These are phyloP conservation scores for Fraxinus cuspidata DNA, from an alignment of 257 asterid species.

Conservation along the genomic window DNA sequence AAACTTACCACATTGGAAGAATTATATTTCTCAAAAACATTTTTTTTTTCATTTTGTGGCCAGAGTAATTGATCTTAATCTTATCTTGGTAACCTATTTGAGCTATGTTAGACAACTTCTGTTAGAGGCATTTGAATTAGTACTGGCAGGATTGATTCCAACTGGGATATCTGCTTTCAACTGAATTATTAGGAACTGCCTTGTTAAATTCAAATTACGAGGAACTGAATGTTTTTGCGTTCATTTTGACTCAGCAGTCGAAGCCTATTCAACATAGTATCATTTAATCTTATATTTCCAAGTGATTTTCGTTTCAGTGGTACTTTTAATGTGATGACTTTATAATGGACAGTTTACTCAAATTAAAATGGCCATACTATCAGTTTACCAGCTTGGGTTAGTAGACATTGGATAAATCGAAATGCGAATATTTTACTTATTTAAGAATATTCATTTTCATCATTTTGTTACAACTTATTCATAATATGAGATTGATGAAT, in stretches of 20 bases:
- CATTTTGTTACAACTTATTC: neutral
- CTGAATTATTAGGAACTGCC: neutral
- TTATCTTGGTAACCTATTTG: neutral
- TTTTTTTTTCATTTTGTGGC: neutral
- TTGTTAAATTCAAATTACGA: neutral
- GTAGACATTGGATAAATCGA: neutral
- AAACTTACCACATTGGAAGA: neutral
- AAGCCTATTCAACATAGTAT: neutral
- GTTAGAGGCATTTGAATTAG: neutral
- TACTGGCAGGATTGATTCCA: no score
- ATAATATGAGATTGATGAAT: neutral
- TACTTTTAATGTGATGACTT: no score
- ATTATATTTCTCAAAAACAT: neutral
- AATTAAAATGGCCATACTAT: no score
- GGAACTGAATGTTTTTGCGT: neutral
- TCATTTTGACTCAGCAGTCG: neutral
- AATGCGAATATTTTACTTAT: neutral
- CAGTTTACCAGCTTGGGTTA: neutral
- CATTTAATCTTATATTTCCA: neutral
- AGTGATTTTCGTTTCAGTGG: no score
- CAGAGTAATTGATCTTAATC: neutral
- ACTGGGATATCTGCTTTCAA: neutral
- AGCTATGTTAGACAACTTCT: neutral
- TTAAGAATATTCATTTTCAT: neutral
- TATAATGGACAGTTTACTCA: neutral